These are phyloP conservation scores for Beauveria asiatica DNA, from an alignment of 2,329 filamentous ascomycete species.

Conservation along the genomic window DNA sequence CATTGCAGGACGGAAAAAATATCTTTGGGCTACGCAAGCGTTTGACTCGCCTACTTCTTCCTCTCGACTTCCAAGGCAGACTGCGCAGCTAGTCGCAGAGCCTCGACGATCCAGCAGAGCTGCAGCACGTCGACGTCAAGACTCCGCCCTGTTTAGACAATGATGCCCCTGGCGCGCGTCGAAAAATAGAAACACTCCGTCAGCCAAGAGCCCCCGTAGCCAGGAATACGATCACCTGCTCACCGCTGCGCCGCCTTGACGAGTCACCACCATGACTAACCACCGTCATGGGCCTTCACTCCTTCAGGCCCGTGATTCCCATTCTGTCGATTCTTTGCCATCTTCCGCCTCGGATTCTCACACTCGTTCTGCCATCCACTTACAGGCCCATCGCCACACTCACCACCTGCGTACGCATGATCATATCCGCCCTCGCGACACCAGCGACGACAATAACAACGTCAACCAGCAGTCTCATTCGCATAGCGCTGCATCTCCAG, in stretches of 20 bases:
- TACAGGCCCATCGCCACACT: slow-evolving; percentile 16
- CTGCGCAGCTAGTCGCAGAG: not conserved
- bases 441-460: slow-evolving; percentile 16
- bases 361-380: slow-evolving; percentile 18
- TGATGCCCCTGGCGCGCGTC: slow-evolving; percentile 13
- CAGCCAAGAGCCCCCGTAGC: slow-evolving; percentile 13
- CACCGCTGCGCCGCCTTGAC: slow-evolving; percentile 14
- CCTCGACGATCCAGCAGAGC: not conserved
- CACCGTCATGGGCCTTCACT: slow-evolving; percentile 28
- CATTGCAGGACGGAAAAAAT: not conserved
- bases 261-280: slow-evolving; percentile 25
- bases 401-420: slow-evolving; percentile 12
- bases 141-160: slow-evolving; percentile 10
- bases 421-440: slow-evolving; percentile 20
- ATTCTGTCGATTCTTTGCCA: slow-evolving; percentile 3
- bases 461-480: slow-evolving; percentile 1
- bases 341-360: slow-evolving; percentile 18
- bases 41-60: not conserved
- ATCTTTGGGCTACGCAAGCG: not conserved
- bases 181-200: slow-evolving; percentile 15
- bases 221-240: slow-evolving; percentile 15
- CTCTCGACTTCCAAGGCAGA: not conserved
- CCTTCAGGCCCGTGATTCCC: slow-evolving; percentile 25
- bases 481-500: not conserved
- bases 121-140: slow-evolving; percentile 4